Conservation (phyloP, 1,139 yeast species). For the Scheffersomyces cryptocercus region DNA sequence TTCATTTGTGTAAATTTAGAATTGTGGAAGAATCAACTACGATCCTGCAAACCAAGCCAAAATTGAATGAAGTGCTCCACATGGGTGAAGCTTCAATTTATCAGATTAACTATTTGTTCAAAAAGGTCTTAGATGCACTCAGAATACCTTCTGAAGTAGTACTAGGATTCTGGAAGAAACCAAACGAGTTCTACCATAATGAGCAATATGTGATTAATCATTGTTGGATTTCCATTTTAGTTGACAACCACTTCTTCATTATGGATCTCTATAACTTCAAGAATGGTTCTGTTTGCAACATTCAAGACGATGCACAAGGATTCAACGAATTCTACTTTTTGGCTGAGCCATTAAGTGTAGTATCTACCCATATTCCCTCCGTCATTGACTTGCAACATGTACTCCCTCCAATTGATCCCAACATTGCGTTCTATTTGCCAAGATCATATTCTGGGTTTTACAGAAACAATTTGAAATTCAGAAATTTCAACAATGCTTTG, state of each 20-base stretch:
- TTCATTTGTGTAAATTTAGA: slow-evolving; percentile 42
- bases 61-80: slow-evolving; percentile 35
- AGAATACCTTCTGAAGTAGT: slow-evolving; percentile 76
- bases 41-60: slow-evolving; percentile 45
- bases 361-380: slow-evolving; percentile 86
- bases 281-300: slow-evolving; percentile 38
- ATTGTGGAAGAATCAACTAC: slow-evolving; percentile 39
- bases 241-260: slow-evolving; percentile 77
- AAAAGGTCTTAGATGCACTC: slow-evolving; percentile 68
- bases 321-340: slow-evolving; percentile 69
- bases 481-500: slow-evolving; percentile 75
- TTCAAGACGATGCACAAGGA: slow-evolving; percentile 21
- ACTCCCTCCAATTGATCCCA: slow-evolving; percentile 78
- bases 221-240: slow-evolving; percentile 80
- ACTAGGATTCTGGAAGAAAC: slow-evolving; percentile 80
- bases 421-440: slow-evolving; percentile 78
- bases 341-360: slow-evolving; percentile 69
- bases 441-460: slow-evolving; percentile 82
- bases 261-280: slow-evolving; percentile 56
- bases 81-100: slow-evolving; percentile 57
- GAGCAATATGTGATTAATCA: slow-evolving; percentile 70
- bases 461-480: slow-evolving; percentile 54
- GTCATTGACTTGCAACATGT: slow-evolving; percentile 80
- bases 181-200: slow-evolving; percentile 56
- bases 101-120: slow-evolving; percentile 76